Conservation (phyloP, 2,329 filamentous ascomycete species). For the Pyrenophora tritici-repentis region DNA sequence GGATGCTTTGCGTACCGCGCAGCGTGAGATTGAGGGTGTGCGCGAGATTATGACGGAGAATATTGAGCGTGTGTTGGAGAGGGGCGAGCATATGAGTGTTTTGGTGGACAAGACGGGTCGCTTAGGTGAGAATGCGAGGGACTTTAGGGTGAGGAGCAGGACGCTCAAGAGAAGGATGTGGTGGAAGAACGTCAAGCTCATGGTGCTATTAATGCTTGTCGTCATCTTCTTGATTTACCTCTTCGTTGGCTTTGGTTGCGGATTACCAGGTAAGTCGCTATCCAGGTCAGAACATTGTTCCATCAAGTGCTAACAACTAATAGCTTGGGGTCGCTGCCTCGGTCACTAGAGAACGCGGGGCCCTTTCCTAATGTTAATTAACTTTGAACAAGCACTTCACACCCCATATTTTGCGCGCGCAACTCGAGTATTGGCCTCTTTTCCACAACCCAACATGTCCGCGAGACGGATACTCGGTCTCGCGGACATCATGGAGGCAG, state of each 20-base stretch:
- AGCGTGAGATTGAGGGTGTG: conserved; percentile 90
- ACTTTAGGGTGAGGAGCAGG: conserved; percentile 86
- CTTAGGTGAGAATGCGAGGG: conserved; percentile 82
- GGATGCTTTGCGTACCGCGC: conserved; percentile 82
- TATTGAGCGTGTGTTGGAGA: conserved; percentile 85
- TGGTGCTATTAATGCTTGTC: conserved; percentile 77
- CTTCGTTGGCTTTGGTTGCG: conserved; percentile 74
- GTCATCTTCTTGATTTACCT: conserved; percentile 73
- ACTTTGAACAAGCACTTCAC: too few species aligned
- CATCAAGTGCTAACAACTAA: conserved; percentile 20
- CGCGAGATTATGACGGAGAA: conserved; percentile 94
- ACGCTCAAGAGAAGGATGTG: conserved; percentile 93
- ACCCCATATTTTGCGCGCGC: too few species aligned
- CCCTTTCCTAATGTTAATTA: too few species aligned
- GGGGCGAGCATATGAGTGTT: conserved; percentile 87
- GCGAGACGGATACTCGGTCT: too few species aligned
- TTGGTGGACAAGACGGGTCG: conserved; percentile 96
- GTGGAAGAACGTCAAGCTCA: conserved; percentile 99
- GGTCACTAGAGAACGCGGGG: conserved; percentile 22
- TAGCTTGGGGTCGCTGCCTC: conserved; percentile 48
- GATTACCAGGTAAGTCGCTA: conserved; percentile 58
- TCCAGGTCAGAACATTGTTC: background rate
- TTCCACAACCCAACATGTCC: too few species aligned
- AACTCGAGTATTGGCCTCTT: too few species aligned
- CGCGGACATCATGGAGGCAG: too few species aligned